Evolutionary conservation across 164 flowering plant genomes (phyloP), one percentile per base, ranked within the genome.

Genomic region (Vitis rotundifolia): DNA sequence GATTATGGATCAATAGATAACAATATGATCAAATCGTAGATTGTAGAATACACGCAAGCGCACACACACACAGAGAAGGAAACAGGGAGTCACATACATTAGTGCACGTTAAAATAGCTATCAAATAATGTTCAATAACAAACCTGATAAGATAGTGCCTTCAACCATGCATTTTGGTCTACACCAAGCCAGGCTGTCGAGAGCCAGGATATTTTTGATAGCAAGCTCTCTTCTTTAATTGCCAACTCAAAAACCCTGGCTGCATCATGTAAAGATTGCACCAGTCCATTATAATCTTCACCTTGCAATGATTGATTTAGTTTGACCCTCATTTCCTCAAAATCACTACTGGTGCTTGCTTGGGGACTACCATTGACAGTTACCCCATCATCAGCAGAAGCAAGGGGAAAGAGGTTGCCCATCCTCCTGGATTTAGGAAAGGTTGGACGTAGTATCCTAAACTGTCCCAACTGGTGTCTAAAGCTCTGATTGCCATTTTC

Each of bases 61-160:
- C 7, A 37, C 44, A 37, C 7, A 37, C 44, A 0, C 7, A 37
- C 7, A 0, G 0, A 37, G 44, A 37, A 37, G 44, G 44, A 37
- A 37, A 37, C 7, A 37, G 44, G 44, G 44, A 37, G 0, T 37
- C 44, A 6, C 0, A 0, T 6, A 37, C 44, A 60, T 37, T 1
- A 18, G 59, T 31, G 9, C 9, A 48, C 28, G 5, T 49, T 9
- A 10, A 15, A 7, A 70, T 11, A 22, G 49, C 0, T 67, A 48
- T 52, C 7, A 18, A 69, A 37, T 31, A 13, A 61, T 37, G 61
- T 54, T 28, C 51, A 37, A 65, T 9, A 47, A 72, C 60, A 51
- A 19, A 95, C 99, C 99, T 95, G 98, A 82, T 93, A 95, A 64
- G 97, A 90, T 54, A 95, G 81, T 19, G 87, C 77, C 77, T 93